Conservation (phyloP, 2,329 filamentous ascomycete genomes). For the Cladosporium sp. region DNA sequence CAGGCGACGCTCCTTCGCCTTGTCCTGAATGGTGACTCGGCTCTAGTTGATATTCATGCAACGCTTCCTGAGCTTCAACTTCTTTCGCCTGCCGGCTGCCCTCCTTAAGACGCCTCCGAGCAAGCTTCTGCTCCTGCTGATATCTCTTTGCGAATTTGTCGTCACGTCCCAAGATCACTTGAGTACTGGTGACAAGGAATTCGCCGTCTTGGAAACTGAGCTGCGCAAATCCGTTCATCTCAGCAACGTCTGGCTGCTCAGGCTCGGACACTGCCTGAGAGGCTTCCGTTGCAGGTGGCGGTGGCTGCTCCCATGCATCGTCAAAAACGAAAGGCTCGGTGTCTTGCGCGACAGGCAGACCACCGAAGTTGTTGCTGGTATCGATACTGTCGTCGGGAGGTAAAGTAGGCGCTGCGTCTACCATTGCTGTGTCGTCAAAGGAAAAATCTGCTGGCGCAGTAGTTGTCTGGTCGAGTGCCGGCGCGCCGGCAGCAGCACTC, state of each 20-base stretch:
- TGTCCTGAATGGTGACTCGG: conserved; percentile 26
- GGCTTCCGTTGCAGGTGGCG: background rate
- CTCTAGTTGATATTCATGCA: conserved; percentile 26
- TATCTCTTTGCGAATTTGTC: conserved; percentile 18
- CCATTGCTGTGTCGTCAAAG: background rate
- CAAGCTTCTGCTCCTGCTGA: conserved; percentile 19
- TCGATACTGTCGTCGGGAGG: conserved; percentile 4
- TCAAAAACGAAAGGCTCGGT: background rate
- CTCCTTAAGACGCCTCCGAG: conserved; percentile 10
- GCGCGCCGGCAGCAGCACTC: background rate
- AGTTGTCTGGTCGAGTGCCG: background rate
- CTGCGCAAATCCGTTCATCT: conserved; percentile 58
- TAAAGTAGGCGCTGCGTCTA: background rate
- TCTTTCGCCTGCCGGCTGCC: conserved; percentile 9
- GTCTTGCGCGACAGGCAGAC: background rate
- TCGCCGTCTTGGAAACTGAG: conserved; percentile 70
- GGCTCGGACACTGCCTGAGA: conserved; percentile 5
- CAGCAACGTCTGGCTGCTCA: conserved; percentile 12
- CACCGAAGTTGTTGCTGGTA: conserved; percentile 3
- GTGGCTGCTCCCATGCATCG: conserved; percentile 1
- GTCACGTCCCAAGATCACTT: conserved; percentile 69
- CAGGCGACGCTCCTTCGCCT: conserved; percentile 19
- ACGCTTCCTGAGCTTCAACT: conserved; percentile 16
- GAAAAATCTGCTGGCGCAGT: conserved; percentile 6
- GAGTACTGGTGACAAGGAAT: conserved; percentile 74